These are phyloP conservation scores for Amanita rubescens DNA, from an alignment of 768 basidiomycete species.

Conservation along the genomic window DNA sequence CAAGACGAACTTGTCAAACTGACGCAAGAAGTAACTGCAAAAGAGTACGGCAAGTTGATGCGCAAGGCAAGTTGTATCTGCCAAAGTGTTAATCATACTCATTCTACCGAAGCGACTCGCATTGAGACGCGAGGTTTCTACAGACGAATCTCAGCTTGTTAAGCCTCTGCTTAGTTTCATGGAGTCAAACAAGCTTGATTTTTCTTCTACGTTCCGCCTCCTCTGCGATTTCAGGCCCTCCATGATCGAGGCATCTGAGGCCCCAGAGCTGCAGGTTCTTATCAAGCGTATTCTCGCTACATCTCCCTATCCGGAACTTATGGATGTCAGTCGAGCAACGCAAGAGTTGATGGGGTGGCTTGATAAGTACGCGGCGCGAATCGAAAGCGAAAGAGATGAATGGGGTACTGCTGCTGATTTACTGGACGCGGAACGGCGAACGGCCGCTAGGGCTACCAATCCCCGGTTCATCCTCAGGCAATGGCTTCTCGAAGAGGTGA, in stretches of 20 bases:
- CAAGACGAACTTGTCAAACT: constrained; percentile 56
- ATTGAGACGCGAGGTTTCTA: constrained; percentile 43
- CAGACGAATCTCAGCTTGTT: constrained; percentile 56
- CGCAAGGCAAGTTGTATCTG: constrained; percentile 40
- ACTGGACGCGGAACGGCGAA: constrained; percentile 40
- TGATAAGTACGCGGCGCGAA: constrained; percentile 48
- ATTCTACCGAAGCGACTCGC: constrained; percentile 57
- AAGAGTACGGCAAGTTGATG: constrained; percentile 64
- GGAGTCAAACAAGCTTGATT: constrained; percentile 73
- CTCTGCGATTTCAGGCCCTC: constrained; percentile 56
- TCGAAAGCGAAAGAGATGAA: constrained; percentile 42
- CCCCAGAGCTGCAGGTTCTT: constrained; percentile 30
- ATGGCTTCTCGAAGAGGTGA: constrained; percentile 95
- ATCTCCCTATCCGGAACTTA: constrained; percentile 37
- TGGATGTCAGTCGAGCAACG: constrained; percentile 38
- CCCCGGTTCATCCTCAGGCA: constrained; percentile 91
- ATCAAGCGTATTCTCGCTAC: constrained; percentile 37
- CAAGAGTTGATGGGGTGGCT: constrained; percentile 61
- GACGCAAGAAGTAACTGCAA: constrained; percentile 48
- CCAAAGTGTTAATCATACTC: neutral
- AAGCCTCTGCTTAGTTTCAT: constrained; percentile 71
- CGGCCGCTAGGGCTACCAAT: constrained; percentile 55
- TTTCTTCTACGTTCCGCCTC: constrained; percentile 76
- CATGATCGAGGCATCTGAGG: constrained; percentile 12
- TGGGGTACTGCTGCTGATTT: constrained; percentile 37